Base-by-base conservation (phyloP, 306 rosid species). In the Canavalia gladiata region DNA sequence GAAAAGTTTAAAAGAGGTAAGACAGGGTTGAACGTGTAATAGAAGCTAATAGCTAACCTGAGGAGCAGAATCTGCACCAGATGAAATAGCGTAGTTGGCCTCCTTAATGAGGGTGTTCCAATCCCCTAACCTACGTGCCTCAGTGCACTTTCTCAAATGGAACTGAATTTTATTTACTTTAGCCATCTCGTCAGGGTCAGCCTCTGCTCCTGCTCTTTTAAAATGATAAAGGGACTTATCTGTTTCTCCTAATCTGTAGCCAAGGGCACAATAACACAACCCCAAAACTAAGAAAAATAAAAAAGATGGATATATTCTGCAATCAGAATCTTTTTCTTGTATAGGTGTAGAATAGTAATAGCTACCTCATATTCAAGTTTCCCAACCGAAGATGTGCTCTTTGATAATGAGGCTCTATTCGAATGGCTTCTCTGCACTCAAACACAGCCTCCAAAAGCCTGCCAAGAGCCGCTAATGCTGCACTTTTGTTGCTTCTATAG, bases 41-140 rank as follows among this genome's bases (percentile, higher is more conserved):
- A 8, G 56, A 29, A 7, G 35, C 1, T 7, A 56, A 29, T 84
- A 50, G 66, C 81, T 77, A 12, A 90, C 98, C 87, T 78, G 93
- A 35, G 98, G 97, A 8, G 95, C 95, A 50, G 95, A 91, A 81
- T 91, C 92, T 71, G 98, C 97, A n/a, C 97, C 95, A n/a, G 87
- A 83, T 60, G 86, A 81, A 34, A 91, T 84, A 25, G 87, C 86
- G 1, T n/a, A 28, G 31, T 55, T 70, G 10, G 94, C 77, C 83
- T 86, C 91, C 84, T 81, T 91, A 6, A 85, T 83, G 45, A 94
- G 46, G 29, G 92, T 89, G 84, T 85, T 94, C 97, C 98, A 94
- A 54, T 94, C 97, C 83, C 92, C 77, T 77, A 87, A 28, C 68
- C 89, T 87, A n/a, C 89, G 89, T 67, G 98, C 92, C 83, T 91